Base-by-base conservation (phyloP, 495 filamentous ascomycete species). In the Rusavskia elegans region DNA sequence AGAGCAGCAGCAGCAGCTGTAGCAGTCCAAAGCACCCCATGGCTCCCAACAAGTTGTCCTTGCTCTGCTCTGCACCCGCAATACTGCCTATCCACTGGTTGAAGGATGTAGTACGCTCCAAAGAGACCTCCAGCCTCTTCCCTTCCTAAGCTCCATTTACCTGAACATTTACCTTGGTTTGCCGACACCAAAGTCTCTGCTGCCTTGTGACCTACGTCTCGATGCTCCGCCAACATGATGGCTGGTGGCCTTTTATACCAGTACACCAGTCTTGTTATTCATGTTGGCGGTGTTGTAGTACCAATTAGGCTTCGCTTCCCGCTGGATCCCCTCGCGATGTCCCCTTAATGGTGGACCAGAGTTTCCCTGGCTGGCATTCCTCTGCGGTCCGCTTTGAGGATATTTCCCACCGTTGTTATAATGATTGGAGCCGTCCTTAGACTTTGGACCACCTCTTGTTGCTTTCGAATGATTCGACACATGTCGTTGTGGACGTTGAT, bases 401-500 rank as follows among this genome's bases (percentile, higher is more conserved):
- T 27, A 41, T 27, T 54, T 57, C 21, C 45, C 41, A 14, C 48
- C 48, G 13, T 35, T 35, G 37, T 49, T 49, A 13, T 50, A 57
- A 32, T 40, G 55, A 6, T 55, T 49, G 10, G 50, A 54, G 23
- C 20, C 30, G 16, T 60, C 58, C 30, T 55, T 53, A 51, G 55
- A 20, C 44, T 55, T 57, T 19, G 40, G 45, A 52, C 48, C 19
- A 35, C 23, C 48, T 58, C 57, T n/a, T 44, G 36, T 19, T 42
- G 44, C 36, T 20, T 56, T 56, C 21, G 45, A 27, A 9, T 51
- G 53, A 17, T 48, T 21, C 23, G 50, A 35, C 11, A 25, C 17
- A 37, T 54, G 55, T 17, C 53, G 53, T 37, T 55, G 53, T 21
- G n/a, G 40, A n/a, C 40, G 40, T 11, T 42, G 40, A 9, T n/a